Evolutionary conservation across 1,139 yeast species (phyloP).

Genomic region (Saccharomyces hybrid): DNA sequence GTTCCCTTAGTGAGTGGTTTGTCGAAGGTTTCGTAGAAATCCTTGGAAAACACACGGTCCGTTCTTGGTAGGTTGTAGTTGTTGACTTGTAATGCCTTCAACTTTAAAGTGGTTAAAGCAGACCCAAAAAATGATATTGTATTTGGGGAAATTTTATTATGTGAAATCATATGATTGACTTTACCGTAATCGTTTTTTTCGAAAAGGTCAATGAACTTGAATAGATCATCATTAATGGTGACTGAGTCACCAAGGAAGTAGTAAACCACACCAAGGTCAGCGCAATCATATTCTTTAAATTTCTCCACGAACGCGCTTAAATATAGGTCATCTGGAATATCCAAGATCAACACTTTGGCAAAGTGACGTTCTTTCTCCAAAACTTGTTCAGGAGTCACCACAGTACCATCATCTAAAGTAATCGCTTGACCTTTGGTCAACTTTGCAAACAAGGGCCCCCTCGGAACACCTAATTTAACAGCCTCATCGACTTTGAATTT

Average conservation of each 20-base stretch:
- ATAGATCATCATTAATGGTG: constrained; percentile 38
- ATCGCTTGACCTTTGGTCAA: constrained; percentile 58
- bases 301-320: constrained; percentile 29
- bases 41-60: constrained; percentile 24
- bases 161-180: constrained; percentile 62
- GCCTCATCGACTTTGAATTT: constrained; percentile 66
- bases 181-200: constrained; percentile 38
- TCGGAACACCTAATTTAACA: constrained; percentile 56
- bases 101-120: constrained; percentile 45
- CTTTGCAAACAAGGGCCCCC: constrained; percentile 50
- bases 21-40: constrained; percentile 26
- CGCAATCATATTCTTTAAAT: constrained; percentile 23
- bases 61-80: constrained; percentile 46
- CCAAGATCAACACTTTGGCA: constrained; percentile 58
- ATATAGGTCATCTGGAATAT: constrained; percentile 55
- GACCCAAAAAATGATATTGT: constrained; percentile 51
- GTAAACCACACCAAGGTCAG: constrained; percentile 49
- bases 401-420: constrained; percentile 48
- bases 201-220: constrained; percentile 41
- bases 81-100: constrained; percentile 47
- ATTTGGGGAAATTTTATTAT: constrained; percentile 54
- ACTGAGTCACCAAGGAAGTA: constrained; percentile 66
- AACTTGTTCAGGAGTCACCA: constrained; percentile 63
- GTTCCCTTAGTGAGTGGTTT: constrained; percentile 17
- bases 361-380: constrained; percentile 53